These are phyloP conservation scores for Apiospora saccharicola DNA, from an alignment of 2,329 filamentous ascomycete species.

Conservation along the genomic window DNA sequence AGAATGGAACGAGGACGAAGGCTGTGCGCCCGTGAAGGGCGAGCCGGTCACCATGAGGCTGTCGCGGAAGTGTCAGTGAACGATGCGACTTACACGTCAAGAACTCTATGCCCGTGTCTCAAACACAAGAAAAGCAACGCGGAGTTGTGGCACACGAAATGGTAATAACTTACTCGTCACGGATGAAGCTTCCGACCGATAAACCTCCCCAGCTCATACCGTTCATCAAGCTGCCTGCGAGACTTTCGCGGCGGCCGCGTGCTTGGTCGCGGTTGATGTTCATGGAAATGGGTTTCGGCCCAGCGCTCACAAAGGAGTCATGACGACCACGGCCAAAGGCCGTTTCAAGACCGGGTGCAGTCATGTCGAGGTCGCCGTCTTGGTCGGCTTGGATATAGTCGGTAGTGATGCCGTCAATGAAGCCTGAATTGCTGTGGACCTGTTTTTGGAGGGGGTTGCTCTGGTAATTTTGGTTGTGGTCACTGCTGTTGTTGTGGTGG, in stretches of 20 bases:
- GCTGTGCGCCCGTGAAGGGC: conserved; percentile 78
- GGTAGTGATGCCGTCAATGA: conserved; percentile 15
- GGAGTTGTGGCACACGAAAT: conserved; percentile 25
- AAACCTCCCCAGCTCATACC: conserved; percentile 98
- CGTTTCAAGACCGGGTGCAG: conserved; percentile 65
- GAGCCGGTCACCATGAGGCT: conserved; percentile 97
- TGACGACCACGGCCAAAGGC: conserved; percentile 65
- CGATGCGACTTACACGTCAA: conserved; percentile 33
- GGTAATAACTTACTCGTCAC: conserved; percentile 84
- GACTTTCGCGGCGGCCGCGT: conserved; percentile 67
- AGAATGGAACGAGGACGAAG: conserved; percentile 95
- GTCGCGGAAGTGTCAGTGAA: conserved; percentile 34
- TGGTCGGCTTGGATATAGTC: conserved; percentile 27
- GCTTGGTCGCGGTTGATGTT: conserved; percentile 68
- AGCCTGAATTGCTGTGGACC: conserved; percentile 4
- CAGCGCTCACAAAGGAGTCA: conserved; percentile 71
- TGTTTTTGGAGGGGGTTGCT: conserved; percentile 28
- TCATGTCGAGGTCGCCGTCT: conserved; percentile 58
- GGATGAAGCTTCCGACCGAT: conserved; percentile 95
- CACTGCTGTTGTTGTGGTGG: conserved; percentile 29
- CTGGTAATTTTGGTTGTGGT: conserved; percentile 30
- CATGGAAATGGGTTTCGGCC: conserved; percentile 72
- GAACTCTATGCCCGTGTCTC: conserved; percentile 31
- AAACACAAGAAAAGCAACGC: conserved; percentile 28
- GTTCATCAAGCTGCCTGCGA: conserved; percentile 72